Percentiles rank a stretch among this genome's conserved stretches.
These are phyloP conservation scores for Thielaviopsis cerberus DNA, from an alignment of 2,329 filamentous ascomycete species.

Conservation along the genomic window DNA sequence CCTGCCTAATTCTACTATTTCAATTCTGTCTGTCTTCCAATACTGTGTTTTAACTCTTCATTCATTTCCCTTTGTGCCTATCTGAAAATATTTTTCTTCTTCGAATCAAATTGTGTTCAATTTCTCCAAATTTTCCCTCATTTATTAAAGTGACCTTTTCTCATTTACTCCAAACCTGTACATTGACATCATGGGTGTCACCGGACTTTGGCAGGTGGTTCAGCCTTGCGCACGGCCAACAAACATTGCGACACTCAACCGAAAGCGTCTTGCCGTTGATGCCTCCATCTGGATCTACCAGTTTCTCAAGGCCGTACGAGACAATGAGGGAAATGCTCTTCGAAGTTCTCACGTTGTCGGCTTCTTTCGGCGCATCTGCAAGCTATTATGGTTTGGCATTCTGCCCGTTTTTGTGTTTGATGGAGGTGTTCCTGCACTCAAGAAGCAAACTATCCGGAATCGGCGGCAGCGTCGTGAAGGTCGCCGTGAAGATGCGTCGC, in stretches of 20 bases:
- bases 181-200: conserved; percentile 73
- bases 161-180: conserved; percentile 9
- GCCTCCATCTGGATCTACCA: conserved; percentile 99
- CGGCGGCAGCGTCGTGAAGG: conserved; percentile 71
- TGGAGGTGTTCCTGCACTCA: conserved; percentile 76
- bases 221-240: conserved; percentile 90
- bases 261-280: conserved; percentile 88
- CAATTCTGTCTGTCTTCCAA: too few relatives aligned
- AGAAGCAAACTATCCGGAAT: conserved; percentile 71
- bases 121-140: background rate
- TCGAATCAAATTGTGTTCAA: conserved; percentile 1
- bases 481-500: conserved; percentile 73
- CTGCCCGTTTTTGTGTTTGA: conserved; percentile 96
- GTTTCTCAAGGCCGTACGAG: conserved; percentile 93
- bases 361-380: conserved; percentile 96
- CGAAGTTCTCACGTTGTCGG: conserved; percentile 92
- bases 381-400: conserved; percentile 89
- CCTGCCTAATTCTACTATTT: too few relatives aligned
- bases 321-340: conserved; percentile 92
- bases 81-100: too few relatives aligned
- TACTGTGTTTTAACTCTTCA: too few relatives aligned
- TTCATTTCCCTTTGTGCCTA: too few relatives aligned
- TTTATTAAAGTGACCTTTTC: background rate
- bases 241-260: conserved; percentile 88
- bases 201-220: conserved; percentile 88